Evolutionary conservation across 2,329 filamentous ascomycete genomes (phyloP).

Genomic region (Penicillium freii): DNA sequence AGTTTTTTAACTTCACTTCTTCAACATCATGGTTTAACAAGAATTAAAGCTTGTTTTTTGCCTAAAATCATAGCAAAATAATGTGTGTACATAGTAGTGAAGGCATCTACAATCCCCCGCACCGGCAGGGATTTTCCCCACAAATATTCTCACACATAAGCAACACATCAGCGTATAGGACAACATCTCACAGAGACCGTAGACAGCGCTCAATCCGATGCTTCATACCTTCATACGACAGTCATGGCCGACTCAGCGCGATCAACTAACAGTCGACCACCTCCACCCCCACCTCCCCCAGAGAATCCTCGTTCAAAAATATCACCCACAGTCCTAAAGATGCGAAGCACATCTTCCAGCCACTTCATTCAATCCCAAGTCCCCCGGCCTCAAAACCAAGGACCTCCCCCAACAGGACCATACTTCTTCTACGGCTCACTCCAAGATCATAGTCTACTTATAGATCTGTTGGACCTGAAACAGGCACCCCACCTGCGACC

Average conservation of each 20-base stretch:
- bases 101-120: not conserved
- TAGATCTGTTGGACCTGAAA: slow-evolving; percentile 18
- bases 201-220: not conserved
- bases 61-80: not conserved
- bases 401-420: slow-evolving; percentile 9
- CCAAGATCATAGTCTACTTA: slow-evolving; percentile 24
- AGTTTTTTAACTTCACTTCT: not conserved
- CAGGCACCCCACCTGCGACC: slow-evolving; percentile 13
- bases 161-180: no score
- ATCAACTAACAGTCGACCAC: not conserved
- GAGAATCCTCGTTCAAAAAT: not conserved
- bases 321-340: slow-evolving; percentile 6
- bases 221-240: not conserved
- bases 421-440: slow-evolving; percentile 40
- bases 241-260: not conserved
- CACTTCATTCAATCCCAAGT: not conserved
- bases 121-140: not conserved
- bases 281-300: slow-evolving; percentile 8
- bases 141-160: not conserved
- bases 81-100: not conserved
- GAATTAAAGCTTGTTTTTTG: not conserved
- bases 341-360: slow-evolving; percentile 2
- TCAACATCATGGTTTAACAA: not conserved
- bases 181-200: not conserved
- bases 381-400: not conserved